A percentile compares a stretch with the other conserved stretches of the same genome.
Evolutionary conservation across 2,329 filamentous ascomycete genomes (phyloP).

Genomic region (Cladophialophora chaetospira): DNA sequence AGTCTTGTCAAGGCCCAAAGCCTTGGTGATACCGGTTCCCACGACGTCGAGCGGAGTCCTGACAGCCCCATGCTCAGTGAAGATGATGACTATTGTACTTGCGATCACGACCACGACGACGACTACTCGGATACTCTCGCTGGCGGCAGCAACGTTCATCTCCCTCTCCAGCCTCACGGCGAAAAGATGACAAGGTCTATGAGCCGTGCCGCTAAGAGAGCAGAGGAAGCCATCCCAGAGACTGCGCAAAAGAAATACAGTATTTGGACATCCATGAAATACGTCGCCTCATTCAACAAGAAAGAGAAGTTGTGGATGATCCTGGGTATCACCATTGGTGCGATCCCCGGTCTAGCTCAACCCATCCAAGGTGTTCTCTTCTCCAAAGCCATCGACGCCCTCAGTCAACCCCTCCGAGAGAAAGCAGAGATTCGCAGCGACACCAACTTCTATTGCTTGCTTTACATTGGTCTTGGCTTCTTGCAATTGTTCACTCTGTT

Average conservation of each 20-base stretch:
- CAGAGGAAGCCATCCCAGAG: background rate
- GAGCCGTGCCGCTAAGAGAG: no score
- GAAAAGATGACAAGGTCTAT: no score
- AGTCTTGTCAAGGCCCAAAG: conserved; percentile 69
- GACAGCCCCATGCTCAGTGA: background rate
- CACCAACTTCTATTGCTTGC: conserved; percentile 71
- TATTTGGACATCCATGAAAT: conserved; percentile 1
- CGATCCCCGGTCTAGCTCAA: conserved; percentile 71
- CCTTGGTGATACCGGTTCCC: no score
- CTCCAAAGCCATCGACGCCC: conserved; percentile 71
- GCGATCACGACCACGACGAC: background rate
- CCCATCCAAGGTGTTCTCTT: conserved; percentile 72
- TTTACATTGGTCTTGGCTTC: conserved; percentile 64
- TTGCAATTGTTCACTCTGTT: conserved; percentile 58
- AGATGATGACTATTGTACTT: background rate
- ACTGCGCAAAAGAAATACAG: background rate
- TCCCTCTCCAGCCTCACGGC: no score
- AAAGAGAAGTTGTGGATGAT: conserved; percentile 34
- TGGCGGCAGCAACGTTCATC: no score
- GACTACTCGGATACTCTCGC: no score
- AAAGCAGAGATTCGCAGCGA: conserved; percentile 58
- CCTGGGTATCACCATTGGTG: conserved; percentile 48
- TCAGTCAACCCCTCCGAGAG: conserved; percentile 54
- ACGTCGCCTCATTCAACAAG: conserved; percentile 29
- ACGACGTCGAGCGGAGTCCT: background rate